A percentile compares a stretch with the other conserved stretches of the same genome.
Conservation (phyloP, 1,284 basidiomycete species). For the Leucoagaricus sp. region DNA sequence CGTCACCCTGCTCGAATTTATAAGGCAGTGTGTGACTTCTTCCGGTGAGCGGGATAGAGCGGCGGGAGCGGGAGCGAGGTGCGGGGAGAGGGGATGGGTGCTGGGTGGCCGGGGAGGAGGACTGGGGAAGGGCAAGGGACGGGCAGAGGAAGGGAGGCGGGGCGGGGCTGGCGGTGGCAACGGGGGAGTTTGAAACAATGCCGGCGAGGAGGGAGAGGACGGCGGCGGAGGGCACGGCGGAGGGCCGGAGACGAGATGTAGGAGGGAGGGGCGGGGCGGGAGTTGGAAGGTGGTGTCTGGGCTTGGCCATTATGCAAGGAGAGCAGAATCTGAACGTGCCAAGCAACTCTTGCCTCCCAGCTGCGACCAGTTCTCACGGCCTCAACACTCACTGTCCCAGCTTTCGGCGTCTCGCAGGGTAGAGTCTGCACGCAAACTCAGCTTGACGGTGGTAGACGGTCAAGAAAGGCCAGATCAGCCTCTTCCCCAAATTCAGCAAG, state of each 20-base stretch:
- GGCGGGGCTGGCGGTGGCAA: constrained; percentile 48
- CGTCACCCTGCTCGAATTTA: constrained; percentile 54
- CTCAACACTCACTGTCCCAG: not conserved
- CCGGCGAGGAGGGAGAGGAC: constrained; percentile 53
- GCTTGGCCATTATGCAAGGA: constrained; percentile 41
- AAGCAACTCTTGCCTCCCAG: constrained; percentile 34
- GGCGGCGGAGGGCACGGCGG: constrained; percentile 27
- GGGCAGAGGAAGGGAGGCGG: constrained; percentile 68
- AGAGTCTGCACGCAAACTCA: not conserved
- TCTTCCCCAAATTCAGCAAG: not conserved
- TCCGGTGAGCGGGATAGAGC: constrained; percentile 7
- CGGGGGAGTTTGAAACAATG: constrained; percentile 47
- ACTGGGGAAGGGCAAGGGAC: constrained; percentile 32
- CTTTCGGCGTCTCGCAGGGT: not conserved
- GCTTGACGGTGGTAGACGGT: constrained; percentile 1
- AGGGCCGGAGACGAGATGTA: constrained; percentile 12
- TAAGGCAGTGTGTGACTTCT: constrained; percentile 45
- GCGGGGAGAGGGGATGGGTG: constrained; percentile 8
- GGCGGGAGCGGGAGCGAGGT: constrained; percentile 10
- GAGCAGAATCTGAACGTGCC: constrained; percentile 25
- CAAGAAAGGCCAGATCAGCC: not conserved
- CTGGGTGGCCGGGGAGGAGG: constrained; percentile 12
- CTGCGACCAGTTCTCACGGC: constrained; percentile 10
- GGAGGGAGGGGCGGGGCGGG: constrained; percentile 1
- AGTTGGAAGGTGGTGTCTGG: constrained; percentile 25